phyloP scores from a whole-genome alignment of 495 filamentous ascomycete species.

The Penicillium coffeae region DNA sequence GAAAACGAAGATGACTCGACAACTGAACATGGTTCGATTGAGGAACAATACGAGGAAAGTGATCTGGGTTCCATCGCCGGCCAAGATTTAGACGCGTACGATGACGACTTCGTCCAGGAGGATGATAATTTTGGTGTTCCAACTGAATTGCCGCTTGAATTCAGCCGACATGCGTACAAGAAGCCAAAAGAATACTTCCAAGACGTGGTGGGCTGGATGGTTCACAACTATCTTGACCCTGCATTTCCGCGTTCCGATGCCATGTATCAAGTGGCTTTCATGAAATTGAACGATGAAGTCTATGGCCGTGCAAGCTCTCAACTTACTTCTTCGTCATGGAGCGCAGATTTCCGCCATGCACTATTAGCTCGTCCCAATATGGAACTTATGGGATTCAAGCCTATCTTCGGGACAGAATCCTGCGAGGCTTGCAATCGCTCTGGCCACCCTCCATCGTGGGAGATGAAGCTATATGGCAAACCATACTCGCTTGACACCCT shows the following conservation, averaged over 20 bases:
- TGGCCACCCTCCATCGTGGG: slow-evolving; percentile 60
- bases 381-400: slow-evolving; percentile 26
- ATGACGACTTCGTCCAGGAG: slow-evolving; percentile 69
- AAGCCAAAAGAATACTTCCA: slow-evolving; percentile 75
- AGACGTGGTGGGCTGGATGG: slow-evolving; percentile 77
- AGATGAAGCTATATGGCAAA: slow-evolving; percentile 60
- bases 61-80: slow-evolving; percentile 12
- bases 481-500: slow-evolving; percentile 68
- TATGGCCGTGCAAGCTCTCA: slow-evolving; percentile 64
- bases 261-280: slow-evolving; percentile 68
- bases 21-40: slow-evolving; percentile 14
- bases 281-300: slow-evolving; percentile 71
- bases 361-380: slow-evolving; percentile 62
- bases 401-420: slow-evolving; percentile 35
- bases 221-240: slow-evolving; percentile 72
- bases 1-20: slow-evolving; percentile 15
- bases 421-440: slow-evolving; percentile 79
- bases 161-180: slow-evolving; percentile 61
- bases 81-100: slow-evolving; percentile 53
- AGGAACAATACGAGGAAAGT: slow-evolving; percentile 6
- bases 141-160: slow-evolving; percentile 64
- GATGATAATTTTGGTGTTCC: slow-evolving; percentile 66
- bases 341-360: slow-evolving; percentile 56
- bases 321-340: slow-evolving; percentile 73
- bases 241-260: slow-evolving; percentile 61